phyloP scores from a whole-genome alignment of 176 grass and related monocot genomes.

The Oryza glaberrima region DNA sequence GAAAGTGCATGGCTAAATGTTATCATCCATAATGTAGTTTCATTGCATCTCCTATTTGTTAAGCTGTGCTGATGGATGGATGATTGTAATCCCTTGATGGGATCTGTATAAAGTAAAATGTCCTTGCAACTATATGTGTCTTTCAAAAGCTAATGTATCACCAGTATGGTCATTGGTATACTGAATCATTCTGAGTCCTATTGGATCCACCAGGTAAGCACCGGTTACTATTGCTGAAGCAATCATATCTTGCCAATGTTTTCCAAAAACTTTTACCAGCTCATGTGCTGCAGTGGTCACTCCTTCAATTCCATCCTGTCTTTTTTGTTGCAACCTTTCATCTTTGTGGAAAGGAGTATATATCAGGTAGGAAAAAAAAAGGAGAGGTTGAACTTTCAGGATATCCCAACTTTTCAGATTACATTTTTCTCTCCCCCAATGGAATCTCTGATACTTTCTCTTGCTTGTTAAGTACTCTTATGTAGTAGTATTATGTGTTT shows the following conservation, averaged over 20 bases:
- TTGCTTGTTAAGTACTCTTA: neutral
- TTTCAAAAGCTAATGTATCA: neutral
- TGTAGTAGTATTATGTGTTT: neutral
- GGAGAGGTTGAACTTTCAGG: constrained; percentile 6
- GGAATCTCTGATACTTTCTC: neutral
- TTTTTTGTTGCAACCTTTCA: constrained; percentile 25
- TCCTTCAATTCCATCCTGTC: neutral
- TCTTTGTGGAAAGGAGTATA: constrained; percentile 37
- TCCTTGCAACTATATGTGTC: neutral
- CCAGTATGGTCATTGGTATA: constrained; percentile 1
- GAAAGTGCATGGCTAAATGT: neutral
- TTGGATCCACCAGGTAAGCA: constrained; percentile 8
- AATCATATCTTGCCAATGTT: constrained; percentile 37
- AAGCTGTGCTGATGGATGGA: constrained; percentile 2
- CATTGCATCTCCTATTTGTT: neutral
- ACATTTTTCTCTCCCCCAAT: too few relatives aligned
- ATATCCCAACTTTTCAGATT: constrained; percentile 27
- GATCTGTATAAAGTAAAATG: neutral
- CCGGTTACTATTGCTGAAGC: constrained; percentile 23
- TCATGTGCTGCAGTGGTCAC: constrained; percentile 27
- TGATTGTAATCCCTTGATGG: neutral
- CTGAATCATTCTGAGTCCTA: constrained; percentile 1
- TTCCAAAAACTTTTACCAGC: neutral
- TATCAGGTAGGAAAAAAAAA: constrained; percentile 4
- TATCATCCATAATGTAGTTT: neutral